Evolutionary conservation across 768 basidiomycete genomes (phyloP), one percentile per base, ranked within the genome.

Genomic region (Suillus subalutaceus): DNA sequence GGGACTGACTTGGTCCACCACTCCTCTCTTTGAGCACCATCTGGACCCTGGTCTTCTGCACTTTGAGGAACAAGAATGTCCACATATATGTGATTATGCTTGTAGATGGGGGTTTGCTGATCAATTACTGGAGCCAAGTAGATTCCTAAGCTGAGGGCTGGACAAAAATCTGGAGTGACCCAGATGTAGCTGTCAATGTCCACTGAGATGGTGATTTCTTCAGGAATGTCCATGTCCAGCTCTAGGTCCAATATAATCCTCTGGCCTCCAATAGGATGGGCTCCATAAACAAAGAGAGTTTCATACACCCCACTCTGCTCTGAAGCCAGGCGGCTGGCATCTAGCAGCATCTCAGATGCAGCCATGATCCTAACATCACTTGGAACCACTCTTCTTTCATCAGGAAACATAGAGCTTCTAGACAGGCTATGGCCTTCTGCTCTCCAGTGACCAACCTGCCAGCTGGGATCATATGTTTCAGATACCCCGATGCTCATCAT

Each of bases 111-210:
- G 0, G 2, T 4, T 12, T 23, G 4, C 4, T 50, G 23, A 1
- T 23, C 23, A 0, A 50, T 50, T 2, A 50, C 48, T 0, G 48
- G n/a, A 6, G 48, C 48, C 23, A 50, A 50, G n/a, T 50, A 50
- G n/a, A 50, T 50, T 13, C 12, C 48, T 50, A 50, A 2, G n/a
- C 48, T 50, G 12, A 50, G 48, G 5, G 12, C 48, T 2, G 48
- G 5, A 18, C 2, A 7, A 32, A 38, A 20, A 23, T 37, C 3
- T 44, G 9, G 8, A 12, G 65, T 72, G 0, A 70, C 66, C 72
- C 72, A 73, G 6, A 73, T 68, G 10, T 72, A 43, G 20, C 71
- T 73, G 32, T 72, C 68, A 0, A 73, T 63, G 16, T 70, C 69
- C 2, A 68, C n/a, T 0, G 43, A 10, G 0, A 72, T 50, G 1